Base-by-base conservation (phyloP, 2,329 filamentous ascomycete genomes). In the Cryphonectria parasitica region DNA sequence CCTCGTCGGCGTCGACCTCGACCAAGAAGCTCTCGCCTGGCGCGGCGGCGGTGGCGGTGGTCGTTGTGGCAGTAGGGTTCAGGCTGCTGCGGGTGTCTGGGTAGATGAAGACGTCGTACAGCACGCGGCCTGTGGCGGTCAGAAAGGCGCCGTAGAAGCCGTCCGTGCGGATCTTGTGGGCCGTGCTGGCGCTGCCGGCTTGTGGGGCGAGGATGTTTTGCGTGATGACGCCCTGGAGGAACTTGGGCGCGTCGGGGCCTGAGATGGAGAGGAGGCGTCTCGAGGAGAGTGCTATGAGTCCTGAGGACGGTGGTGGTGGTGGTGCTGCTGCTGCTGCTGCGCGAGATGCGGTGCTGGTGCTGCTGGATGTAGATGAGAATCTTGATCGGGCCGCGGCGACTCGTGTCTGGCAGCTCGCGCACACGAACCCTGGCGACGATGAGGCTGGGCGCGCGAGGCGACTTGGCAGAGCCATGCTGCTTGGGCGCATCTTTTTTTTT, bases 71-170 rank as follows among this genome's bases (percentile, higher is more conserved):
- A 10, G 19, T 77, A 67, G 74, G 75, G 28, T 76, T 75, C 60
- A 67, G 70, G 19, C 76, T 61, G 31, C 76, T 76, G 63, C 80
- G 63, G 77, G 62, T 81, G 73, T 88, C 82, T 0, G 90, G 91
- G 83, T 97, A 98, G 64, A 99, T 85, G 80, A 98, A 97, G 67
- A 94, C 92, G 82, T 99, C 96, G 82, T 95, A 89, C 60, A 98
- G 83, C 13, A 99, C 87, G 70, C 95, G 89, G 58, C 96, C 96
- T 72, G 89, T 89, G 10, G 95, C 93, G 75, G 92, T 97, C 58
- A 99, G 85, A 77, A 99, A 97, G 0, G 90, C 93, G 8, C 91
- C 87, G 81, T 97, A 98, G 79, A 92, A 90, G 4, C 89, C 91
- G 0, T 83, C 81, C 3, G 75, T 76, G 34, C 80, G 80, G 49